Evolutionary conservation across 139 green algal genomes (phyloP), one percentile per base, ranked within the genome.

Genomic region (Zygnema circumcarinatum): DNA sequence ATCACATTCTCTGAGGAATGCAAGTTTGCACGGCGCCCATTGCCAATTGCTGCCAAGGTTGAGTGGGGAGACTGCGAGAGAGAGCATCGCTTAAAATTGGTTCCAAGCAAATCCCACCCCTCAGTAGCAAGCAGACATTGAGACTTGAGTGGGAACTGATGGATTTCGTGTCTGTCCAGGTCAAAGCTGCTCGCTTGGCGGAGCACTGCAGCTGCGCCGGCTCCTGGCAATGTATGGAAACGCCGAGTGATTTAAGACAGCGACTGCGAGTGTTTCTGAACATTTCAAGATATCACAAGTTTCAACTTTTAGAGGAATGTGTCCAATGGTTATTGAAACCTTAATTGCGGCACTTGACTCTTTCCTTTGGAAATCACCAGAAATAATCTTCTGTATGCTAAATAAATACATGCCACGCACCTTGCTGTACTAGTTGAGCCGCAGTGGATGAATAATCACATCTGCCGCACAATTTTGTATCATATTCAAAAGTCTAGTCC

Each of bases 171-270:
- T 31, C 75, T 36, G 2, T 29, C 38, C 81, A 91, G 87, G 83
- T 91, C 33, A 93, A 93, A 69, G 35, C 39, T 1, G 1, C 38
- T 47, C 88, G 89, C 31, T 39, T 91, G 39, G 47, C 53, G 0
- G 62, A 78, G 2, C 68, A 92, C n/a, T 92, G 90, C 88, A 54
- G 29, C 56, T 92, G 90, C 53, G 88, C 87, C 2, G 90, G 90
- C 25, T 40, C 67, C 32, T 93, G 83, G 81, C 33, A 7, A 2
- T 91, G 67, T 79, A 83, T 75, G 16, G 53, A 89, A 32, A 2
- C 76, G 16, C 35, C 67, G 1, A 42, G 89, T 22, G 38, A 82
- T 38, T 85, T 89, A 20, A 29, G 56, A 3, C 32, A 85, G 84
- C 32, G 75, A 25, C 69, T 93, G 40, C 84, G 78, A 32, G 88